Base-by-base conservation (phyloP, 2,329 filamentous ascomycete species). In the Metarhizium album region DNA sequence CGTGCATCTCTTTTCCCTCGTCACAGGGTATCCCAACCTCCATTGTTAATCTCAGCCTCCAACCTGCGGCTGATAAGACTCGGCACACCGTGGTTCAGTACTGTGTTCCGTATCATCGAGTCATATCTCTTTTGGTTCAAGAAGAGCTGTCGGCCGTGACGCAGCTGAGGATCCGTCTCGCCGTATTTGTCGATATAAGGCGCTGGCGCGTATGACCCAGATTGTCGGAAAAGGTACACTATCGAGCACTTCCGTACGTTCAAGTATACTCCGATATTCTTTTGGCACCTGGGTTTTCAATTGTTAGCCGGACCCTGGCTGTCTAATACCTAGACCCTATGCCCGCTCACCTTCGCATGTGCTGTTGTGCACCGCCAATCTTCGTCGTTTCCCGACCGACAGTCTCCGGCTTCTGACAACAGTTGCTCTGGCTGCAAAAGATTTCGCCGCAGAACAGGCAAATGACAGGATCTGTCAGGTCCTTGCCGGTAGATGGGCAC, bases 401-500 rank as follows among this genome's bases (percentile, higher is more conserved):
- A 57, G 72, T 69, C 52, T 79, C 79, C 53, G 81, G 74, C 59
- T 82, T 83, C 62, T 87, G 81, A 65, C 93, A 98, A 70, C 93
- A 98, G 45, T 90, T 85, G 45, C 86, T 89, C 71, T 98, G 93
- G 9, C 86, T 89, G 69, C 93, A 98, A 68, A 96, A 91, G 40
- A 98, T 88, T n/a, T 90, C 90, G 33, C 93, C 91, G 63, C 93
- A 98, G 70, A 96, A 89, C 38, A 98, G 77, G 63, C 93, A 98
- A 37, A 98, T 80, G 56, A 86, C 87, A 0, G 93, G 90, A 66
- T 98, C 94, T 2, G 84, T 85, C 47, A 98, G 72, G 59, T 96
- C 91, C 64, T 93, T 94, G 57, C 90, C 90, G 1, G 89, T 95
- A 2, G 84, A 94, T 0, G 90, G 90, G 62, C 93, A 98, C 47